A percentile compares a stretch with the other conserved stretches of the same genome.
phyloP scores from a whole-genome alignment of 176 grass and related monocot species.

The Aegilops longissima region DNA sequence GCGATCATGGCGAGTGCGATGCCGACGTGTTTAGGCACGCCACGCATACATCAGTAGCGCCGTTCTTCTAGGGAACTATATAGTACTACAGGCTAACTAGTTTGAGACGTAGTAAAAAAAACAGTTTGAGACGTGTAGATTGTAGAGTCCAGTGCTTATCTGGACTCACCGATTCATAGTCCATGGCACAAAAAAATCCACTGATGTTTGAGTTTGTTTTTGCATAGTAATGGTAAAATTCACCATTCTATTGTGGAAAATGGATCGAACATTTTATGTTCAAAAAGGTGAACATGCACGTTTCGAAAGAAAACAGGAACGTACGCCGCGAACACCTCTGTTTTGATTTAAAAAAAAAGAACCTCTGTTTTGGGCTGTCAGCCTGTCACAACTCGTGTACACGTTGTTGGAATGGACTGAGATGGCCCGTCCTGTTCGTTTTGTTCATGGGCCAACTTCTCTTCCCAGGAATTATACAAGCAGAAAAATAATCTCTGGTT shows the following conservation, averaged over 20 bases:
- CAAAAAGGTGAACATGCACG: neutral
- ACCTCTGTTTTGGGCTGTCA: too few species aligned
- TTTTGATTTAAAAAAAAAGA: too few species aligned
- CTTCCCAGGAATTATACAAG: neutral
- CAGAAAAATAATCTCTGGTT: too few species aligned
- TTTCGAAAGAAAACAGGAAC: neutral
- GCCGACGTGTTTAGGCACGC: conserved; percentile 26
- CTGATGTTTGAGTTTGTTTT: neutral
- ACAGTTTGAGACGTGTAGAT: neutral
- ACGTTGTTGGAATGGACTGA: too few species aligned
- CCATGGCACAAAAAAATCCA: neutral
- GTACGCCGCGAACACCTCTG: too few species aligned
- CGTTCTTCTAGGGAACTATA: neutral
- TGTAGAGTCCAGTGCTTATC: neutral
- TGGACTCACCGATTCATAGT: neutral
- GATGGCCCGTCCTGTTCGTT: neutral
- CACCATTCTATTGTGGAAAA: neutral
- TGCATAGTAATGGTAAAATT: neutral
- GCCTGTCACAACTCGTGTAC: too few species aligned
- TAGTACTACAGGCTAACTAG: neutral
- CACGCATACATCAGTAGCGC: neutral
- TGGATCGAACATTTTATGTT: neutral
- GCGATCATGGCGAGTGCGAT: neutral
- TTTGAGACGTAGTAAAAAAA: neutral
- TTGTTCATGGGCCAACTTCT: neutral